Evolutionary conservation across 306 rosid species (phyloP).

Genomic region (Inga oerstediana): DNA sequence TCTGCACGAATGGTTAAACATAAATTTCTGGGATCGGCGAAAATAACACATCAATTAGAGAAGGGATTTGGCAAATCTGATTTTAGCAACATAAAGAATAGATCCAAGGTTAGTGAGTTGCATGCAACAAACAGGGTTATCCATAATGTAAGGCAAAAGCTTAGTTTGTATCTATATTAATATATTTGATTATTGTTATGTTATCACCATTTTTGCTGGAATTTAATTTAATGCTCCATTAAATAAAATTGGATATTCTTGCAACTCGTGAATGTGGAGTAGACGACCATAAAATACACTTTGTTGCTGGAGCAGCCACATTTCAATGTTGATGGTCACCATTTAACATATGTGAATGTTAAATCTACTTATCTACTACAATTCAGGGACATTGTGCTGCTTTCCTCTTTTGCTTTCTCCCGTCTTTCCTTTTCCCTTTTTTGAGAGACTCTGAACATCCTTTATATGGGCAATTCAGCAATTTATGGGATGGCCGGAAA

Average conservation of each 20-base stretch:
- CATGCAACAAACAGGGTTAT: slow-evolving; percentile 42
- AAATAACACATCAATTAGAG: slow-evolving; percentile 33
- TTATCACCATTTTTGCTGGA: slow-evolving; percentile 6
- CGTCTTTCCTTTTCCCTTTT: not conserved
- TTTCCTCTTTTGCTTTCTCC: not conserved
- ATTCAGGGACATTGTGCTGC: not conserved
- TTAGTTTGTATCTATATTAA: slow-evolving; percentile 1
- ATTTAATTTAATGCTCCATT: slow-evolving; percentile 3
- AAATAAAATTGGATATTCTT: slow-evolving; percentile 1
- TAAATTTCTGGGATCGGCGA: slow-evolving; percentile 27
- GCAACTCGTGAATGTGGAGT: slow-evolving; percentile 13
- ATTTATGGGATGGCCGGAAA: not conserved
- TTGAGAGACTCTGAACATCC: not conserved
- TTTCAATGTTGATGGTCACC: slow-evolving; percentile 6
- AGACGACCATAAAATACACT: slow-evolving; percentile 9
- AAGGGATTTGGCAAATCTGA: slow-evolving; percentile 33
- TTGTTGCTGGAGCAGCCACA: slow-evolving; percentile 18
- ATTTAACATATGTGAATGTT: not conserved
- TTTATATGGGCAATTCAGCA: not conserved
- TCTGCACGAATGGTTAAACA: slow-evolving; percentile 24
- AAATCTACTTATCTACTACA: not conserved
- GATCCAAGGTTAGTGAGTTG: slow-evolving; percentile 35
- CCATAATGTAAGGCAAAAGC: slow-evolving; percentile 41
- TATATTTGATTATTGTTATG: slow-evolving; percentile 21
- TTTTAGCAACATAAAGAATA: slow-evolving; percentile 28